Conservation (phyloP, 257 asterid species). For the Scutellaria barbata region DNA sequence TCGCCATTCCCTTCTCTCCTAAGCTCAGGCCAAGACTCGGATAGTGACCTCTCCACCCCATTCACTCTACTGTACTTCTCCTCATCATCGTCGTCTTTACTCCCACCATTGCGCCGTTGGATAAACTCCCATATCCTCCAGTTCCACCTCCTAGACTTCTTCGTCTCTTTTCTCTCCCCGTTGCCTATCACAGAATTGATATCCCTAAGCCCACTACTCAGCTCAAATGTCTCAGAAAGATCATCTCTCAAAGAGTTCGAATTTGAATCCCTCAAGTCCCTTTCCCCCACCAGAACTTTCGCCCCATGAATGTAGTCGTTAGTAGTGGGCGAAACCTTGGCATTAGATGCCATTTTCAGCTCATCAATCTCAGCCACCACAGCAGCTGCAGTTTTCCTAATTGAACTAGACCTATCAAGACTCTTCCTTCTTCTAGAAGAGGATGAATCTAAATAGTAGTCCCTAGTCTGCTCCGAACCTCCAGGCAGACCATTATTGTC, state of each 20-base stretch:
- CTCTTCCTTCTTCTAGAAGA: slow-evolving; percentile 87
- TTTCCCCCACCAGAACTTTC: slow-evolving; percentile 45
- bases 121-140: slow-evolving; percentile 75
- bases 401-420: slow-evolving; percentile 83
- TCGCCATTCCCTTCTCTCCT: slow-evolving; percentile 52
- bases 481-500: slow-evolving; percentile 67
- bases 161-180: slow-evolving; percentile 64
- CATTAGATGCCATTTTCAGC: slow-evolving; percentile 56
- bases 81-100: slow-evolving; percentile 59
- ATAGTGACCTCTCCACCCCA: slow-evolving; percentile 74
- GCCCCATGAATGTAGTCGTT: slow-evolving; percentile 56
- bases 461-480: slow-evolving; percentile 77
- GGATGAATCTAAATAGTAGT: slow-evolving; percentile 79
- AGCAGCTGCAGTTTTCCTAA: slow-evolving; percentile 80
- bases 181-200: slow-evolving; percentile 46
- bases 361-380: slow-evolving; percentile 88
- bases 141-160: slow-evolving; percentile 71
- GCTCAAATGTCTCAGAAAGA: slow-evolving; percentile 69
- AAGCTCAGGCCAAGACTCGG: slow-evolving; percentile 69
- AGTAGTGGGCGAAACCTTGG: slow-evolving; percentile 58
- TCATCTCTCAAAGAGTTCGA: slow-evolving; percentile 77
- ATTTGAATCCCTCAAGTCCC: slow-evolving; percentile 53
- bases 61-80: slow-evolving; percentile 55
- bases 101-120: slow-evolving; percentile 51
- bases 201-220: slow-evolving; percentile 66